Base-by-base conservation (phyloP, 306 rosid species). In the Oxytropis ochrocephala region DNA sequence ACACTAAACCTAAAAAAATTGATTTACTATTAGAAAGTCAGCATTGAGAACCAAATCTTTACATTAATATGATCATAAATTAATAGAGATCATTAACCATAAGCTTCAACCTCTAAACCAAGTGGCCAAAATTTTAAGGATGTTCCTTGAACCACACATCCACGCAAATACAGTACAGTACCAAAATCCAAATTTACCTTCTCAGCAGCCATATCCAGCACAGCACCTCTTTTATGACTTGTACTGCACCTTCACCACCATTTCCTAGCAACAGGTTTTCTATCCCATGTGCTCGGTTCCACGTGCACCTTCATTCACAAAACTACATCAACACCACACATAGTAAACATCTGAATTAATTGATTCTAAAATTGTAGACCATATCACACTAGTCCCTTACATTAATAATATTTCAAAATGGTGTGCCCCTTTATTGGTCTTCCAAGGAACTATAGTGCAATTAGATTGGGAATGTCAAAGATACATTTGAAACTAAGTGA, bases 191-290 rank as follows among this genome's bases (percentile, higher is more conserved):
- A 56, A 30, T 67, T 46, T 41, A 29, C 69, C 10, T 27, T 17
- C 17, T 72, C 64, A 14, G 50, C 54, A 27, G 54, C 60, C 80
- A 75, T 8, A 35, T 35, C 39, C 39, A 35, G 43, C 43, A 35
- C 68, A 48, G 76, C 79, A 67, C 73, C 59, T 41, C 71, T 49
- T 68, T 18, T 77, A 70, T 72, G 81, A 63, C 82, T 63, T 50
- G 43, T 39, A 16, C 14, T 62, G 46, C 30, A 38, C 6, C 57
- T 21, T 17, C 55, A 8, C 47, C 30, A 0, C 48, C 9, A 54
- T 57, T 75, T 33, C 36, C 11, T 47, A 4, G 17, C 43, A 7
- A 0, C 44, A 11, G 7, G 24, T 57, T 48, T 56, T 12, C 0
- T 0, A 46, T 78, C 64, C 0, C 14, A 5, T 69, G 80, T 48